Evolutionary conservation across 805 yeast genomes (phyloP).

Genomic region (Starmerella cellae): DNA sequence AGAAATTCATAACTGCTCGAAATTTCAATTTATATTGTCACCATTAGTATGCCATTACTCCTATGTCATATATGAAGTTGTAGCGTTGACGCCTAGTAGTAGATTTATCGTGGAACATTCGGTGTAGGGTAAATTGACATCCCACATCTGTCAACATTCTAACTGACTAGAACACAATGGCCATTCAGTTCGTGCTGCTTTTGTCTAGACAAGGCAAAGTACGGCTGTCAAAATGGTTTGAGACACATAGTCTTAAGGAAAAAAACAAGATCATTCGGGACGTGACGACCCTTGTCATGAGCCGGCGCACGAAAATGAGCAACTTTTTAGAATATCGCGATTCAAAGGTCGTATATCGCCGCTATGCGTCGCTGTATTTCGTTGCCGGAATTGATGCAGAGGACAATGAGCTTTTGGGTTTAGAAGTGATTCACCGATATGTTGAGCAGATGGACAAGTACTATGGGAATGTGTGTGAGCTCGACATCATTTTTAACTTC

Average conservation of each 20-base stretch:
- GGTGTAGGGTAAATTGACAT: not conserved
- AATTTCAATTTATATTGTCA: too few species aligned
- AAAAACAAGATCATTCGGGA: slow-evolving; percentile 74
- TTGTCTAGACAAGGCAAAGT: slow-evolving; percentile 93
- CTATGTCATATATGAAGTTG: too few species aligned
- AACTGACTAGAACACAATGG: slow-evolving; percentile 44
- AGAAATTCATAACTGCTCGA: too few species aligned
- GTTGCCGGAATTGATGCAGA: slow-evolving; percentile 70
- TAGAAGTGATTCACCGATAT: slow-evolving; percentile 80
- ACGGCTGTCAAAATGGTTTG: slow-evolving; percentile 86
- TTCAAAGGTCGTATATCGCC: slow-evolving; percentile 71
- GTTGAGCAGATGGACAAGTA: slow-evolving; percentile 95
- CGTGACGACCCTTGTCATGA: slow-evolving; percentile 68
- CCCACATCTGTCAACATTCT: too few species aligned
- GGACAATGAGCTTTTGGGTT: slow-evolving; percentile 74
- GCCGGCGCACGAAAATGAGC: slow-evolving; percentile 89
- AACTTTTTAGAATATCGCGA: slow-evolving; percentile 79
- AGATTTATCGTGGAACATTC: not conserved
- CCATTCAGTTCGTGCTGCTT: slow-evolving; percentile 63
- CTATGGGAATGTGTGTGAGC: slow-evolving; percentile 90
- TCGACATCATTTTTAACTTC: slow-evolving; percentile 92
- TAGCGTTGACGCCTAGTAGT: too few species aligned
- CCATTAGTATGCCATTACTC: too few species aligned
- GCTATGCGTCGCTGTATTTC: slow-evolving; percentile 88
- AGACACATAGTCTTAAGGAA: slow-evolving; percentile 69